Evolutionary conservation across 495 filamentous ascomycete species (phyloP), one percentile per base, ranked within the genome.

Genomic region (Aspergillus avenaceus): DNA sequence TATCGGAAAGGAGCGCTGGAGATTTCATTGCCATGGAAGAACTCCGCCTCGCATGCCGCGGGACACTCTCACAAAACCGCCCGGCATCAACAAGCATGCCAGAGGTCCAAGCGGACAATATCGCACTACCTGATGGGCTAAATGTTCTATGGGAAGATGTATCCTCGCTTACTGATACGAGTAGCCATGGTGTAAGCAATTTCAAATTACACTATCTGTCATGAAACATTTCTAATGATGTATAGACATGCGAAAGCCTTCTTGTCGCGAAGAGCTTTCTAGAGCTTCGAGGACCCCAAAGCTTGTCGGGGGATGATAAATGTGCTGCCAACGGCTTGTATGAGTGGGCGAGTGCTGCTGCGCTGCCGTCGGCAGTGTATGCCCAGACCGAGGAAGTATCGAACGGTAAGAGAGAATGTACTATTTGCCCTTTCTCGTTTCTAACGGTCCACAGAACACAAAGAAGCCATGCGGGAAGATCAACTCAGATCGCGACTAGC

Each of bases 301-400:
- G 24, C 8, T 47, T 69, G 18, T 48, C 59, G 11, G 43, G 45
- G 5, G 36, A 48, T 5, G 72, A 77, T 29, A 54, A 52, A 14
- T 41, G 54, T 11, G 59, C 60, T 11, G 55, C 62, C 7, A 54
- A 59, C 32, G 51, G 58, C 3, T 14, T 77, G 11, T 70, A 69
- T 40, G 49, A 58, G 8, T 76, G 74, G 73, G 61, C 66, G 6
- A 62, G 60, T 42, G 26, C 45, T 29, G 40, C 50, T 26, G 62
- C 67, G 18, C 59, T 75, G 2, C 73, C 74, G 5, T 64, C 61
- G 4, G 38, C 64, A 0, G 63, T 63, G 23, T 74, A 72, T 49
- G 65, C 59, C 19, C 47, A 56, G 26, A 34, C 27, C n/a, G 62
- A 65, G 13, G 66, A 69, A 7, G 40, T 53, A 44, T 40, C 43